Percentiles rank a stretch among this genome's conserved stretches.
Evolutionary conservation across 116 monocot genomes (phyloP).

Genomic region (Dioscorea cayenensis): DNA sequence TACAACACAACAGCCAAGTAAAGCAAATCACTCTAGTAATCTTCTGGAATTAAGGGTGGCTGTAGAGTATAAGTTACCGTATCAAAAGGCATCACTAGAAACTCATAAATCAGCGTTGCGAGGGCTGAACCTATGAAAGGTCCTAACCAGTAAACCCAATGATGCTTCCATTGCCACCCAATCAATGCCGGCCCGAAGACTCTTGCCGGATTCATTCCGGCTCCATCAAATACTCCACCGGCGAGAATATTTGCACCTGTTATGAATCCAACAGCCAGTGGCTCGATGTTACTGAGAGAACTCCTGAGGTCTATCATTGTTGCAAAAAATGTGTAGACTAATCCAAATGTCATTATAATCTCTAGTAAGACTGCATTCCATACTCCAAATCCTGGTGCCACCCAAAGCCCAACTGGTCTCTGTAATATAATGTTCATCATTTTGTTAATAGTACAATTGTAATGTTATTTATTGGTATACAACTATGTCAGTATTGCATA

Average conservation of each 20-base stretch:
- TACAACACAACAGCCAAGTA: too few relatives aligned
- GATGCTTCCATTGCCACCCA: constrained; percentile 54
- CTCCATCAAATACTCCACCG: too few relatives aligned
- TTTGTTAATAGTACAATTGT: neutral
- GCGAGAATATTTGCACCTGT: too few relatives aligned
- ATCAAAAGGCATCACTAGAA: constrained; percentile 33
- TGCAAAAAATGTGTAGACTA: too few relatives aligned
- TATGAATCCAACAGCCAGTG: too few relatives aligned
- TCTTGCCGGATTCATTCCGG: too few relatives aligned
- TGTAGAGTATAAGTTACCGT: constrained; percentile 20
- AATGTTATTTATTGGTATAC: neutral
- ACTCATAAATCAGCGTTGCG: constrained; percentile 59
- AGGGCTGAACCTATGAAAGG: too few relatives aligned
- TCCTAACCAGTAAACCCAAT: constrained; percentile 69
- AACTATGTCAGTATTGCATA: too few relatives aligned
- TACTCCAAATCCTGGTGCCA: constrained; percentile 24
- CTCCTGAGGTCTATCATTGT: too few relatives aligned
- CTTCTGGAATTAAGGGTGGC: constrained; percentile 36
- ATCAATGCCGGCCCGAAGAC: neutral
- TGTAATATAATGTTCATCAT: constrained; percentile 6
- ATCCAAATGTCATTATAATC: neutral
- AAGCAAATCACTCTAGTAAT: constrained; percentile 25
- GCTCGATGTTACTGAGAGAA: too few relatives aligned
- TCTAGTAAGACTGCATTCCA: constrained; percentile 47
- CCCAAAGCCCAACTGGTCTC: constrained; percentile 37